Evolutionary conservation across 2,329 filamentous ascomycete genomes (phyloP).

Genomic region (Zymoseptoria passerinii): DNA sequence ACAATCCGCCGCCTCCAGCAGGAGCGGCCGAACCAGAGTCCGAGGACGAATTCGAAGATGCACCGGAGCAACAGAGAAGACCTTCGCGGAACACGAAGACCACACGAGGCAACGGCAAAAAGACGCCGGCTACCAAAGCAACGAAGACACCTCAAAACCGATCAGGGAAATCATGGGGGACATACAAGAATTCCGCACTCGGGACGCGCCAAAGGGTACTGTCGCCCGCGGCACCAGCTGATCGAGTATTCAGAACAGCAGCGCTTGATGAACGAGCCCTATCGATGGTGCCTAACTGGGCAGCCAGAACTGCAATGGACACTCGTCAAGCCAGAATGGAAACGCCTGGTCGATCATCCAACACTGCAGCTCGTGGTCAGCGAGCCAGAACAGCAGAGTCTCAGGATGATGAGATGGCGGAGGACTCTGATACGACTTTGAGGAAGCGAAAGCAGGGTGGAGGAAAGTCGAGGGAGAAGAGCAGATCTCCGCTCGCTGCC

Average conservation of each 20-base stretch:
- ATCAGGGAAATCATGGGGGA: background rate
- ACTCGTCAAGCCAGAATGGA: background rate
- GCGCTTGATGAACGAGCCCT: background rate
- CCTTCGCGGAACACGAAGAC: no score
- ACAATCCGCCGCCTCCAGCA: no score
- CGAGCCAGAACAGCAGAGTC: background rate
- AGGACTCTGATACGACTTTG: background rate
- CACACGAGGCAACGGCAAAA: background rate
- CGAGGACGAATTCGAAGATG: no score
- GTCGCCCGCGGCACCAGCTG: no score
- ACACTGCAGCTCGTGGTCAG: no score
- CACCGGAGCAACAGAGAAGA: no score
- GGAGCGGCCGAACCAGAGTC: no score
- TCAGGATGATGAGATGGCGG: background rate
- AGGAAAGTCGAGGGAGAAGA: background rate
- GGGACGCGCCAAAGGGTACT: no score
- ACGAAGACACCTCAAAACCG: background rate
- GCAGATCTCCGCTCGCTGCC: background rate
- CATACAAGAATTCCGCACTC: background rate
- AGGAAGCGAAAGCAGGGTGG: background rate
- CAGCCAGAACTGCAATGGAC: background rate
- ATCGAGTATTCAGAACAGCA: background rate
- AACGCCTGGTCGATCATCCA: background rate
- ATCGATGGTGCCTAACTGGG: no score
- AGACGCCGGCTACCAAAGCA: background rate